These are phyloP conservation scores for Metarhizium humberi DNA, from an alignment of 2,329 filamentous ascomycete genomes.

Conservation along the genomic window DNA sequence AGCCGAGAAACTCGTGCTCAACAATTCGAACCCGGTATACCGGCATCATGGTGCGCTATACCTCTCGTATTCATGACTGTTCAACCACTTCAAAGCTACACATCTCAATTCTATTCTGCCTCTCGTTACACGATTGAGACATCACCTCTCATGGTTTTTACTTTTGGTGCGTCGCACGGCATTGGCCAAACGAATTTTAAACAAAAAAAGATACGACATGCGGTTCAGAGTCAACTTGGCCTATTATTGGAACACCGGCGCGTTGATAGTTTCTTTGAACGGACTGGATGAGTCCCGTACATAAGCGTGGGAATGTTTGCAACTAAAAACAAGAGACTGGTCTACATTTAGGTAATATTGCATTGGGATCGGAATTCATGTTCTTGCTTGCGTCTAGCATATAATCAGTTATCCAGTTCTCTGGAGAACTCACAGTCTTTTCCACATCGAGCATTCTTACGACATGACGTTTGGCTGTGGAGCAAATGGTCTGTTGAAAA, in stretches of 20 bases:
- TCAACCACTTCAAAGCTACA: not conserved
- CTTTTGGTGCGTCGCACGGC: slow-evolving; percentile 14
- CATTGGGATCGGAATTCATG: slow-evolving; percentile 30
- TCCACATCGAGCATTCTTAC: slow-evolving; percentile 1
- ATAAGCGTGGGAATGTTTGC: slow-evolving; percentile 23
- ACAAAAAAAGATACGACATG: slow-evolving; percentile 13
- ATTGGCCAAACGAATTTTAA: slow-evolving; percentile 13
- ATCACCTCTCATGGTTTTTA: not conserved
- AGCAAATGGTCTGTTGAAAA: not conserved
- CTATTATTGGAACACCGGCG: slow-evolving; percentile 18
- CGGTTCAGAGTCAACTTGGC: slow-evolving; percentile 20
- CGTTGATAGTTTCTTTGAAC: slow-evolving; percentile 16
- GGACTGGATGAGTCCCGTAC: slow-evolving; percentile 22
- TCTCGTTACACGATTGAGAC: not conserved
- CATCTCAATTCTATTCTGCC: not conserved
- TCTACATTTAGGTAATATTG: slow-evolving; percentile 37
- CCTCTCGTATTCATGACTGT: not conserved
- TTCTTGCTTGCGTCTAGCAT: slow-evolving; percentile 20
- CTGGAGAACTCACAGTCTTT: slow-evolving; percentile 1
- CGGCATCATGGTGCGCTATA: not conserved
- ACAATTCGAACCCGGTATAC: not conserved
- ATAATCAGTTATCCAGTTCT: slow-evolving; percentile 16
- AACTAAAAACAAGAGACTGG: slow-evolving; percentile 13
- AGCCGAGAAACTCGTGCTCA: not conserved
- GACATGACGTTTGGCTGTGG: not conserved